Conservation (phyloP, 768 basidiomycete genomes). For the Auricularia cornea region DNA sequence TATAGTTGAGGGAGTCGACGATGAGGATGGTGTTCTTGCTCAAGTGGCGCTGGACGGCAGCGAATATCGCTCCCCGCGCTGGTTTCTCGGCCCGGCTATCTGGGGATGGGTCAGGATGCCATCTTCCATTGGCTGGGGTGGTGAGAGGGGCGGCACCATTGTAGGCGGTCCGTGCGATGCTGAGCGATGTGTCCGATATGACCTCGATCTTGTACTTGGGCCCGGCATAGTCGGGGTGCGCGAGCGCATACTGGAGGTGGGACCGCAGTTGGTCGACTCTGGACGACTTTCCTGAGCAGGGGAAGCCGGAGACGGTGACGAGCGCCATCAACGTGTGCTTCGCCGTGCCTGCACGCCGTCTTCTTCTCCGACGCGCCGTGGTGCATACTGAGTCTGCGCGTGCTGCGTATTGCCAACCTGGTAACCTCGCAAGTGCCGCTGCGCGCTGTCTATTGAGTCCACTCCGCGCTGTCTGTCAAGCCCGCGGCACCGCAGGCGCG, state of each 20-base stretch:
- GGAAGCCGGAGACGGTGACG: conserved; percentile 82
- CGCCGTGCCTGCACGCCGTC: too few species aligned
- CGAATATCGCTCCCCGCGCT: conserved; percentile 74
- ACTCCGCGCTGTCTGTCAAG: too few species aligned
- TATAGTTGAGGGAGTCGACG: conserved; percentile 89
- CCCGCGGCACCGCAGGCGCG: too few species aligned
- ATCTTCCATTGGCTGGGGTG: background rate
- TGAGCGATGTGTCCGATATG: conserved; percentile 68
- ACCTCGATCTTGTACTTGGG: conserved; percentile 37
- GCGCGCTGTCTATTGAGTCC: too few species aligned
- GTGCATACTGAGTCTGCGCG: too few species aligned
- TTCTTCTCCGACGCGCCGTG: too few species aligned
- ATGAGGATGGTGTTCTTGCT: conserved; percentile 70
- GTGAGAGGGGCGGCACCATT: conserved; percentile 49
- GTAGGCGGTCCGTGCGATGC: conserved; percentile 58
- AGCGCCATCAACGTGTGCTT: too few species aligned
- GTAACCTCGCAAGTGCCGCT: too few species aligned
- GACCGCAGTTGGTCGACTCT: conserved; percentile 56
- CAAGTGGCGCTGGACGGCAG: conserved; percentile 71
- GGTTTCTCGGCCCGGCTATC: conserved; percentile 81
- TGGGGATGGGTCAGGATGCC: conserved; percentile 19
- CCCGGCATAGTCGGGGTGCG: conserved; percentile 43
- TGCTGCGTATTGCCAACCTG: too few species aligned
- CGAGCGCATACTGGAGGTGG: conserved; percentile 46
- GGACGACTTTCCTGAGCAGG: conserved; percentile 78